phyloP scores from a whole-genome alignment of 208 protist species.

The Vickermania ingenoplastis region DNA sequence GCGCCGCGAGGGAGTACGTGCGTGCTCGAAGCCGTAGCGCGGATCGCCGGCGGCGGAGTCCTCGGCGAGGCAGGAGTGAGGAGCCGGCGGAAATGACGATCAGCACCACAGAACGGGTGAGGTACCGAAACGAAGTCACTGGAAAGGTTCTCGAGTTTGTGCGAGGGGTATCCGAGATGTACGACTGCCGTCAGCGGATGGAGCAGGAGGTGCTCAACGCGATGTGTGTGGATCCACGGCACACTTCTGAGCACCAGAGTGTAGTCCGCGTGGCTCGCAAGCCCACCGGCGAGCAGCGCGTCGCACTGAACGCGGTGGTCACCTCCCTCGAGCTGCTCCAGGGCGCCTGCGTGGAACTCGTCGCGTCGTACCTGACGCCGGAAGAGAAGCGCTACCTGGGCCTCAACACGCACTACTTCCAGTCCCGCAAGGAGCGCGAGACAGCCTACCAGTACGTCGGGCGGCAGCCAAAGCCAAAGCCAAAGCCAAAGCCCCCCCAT shows the following conservation, averaged over 20 bases:
- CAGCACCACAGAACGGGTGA: slow-evolving; percentile 15
- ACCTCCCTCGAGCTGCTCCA: slow-evolving; percentile 23
- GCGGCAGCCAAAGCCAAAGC: too few species aligned
- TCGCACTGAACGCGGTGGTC: slow-evolving; percentile 34
- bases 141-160: slow-evolving; percentile 45
- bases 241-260: slow-evolving; percentile 24
- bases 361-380: slow-evolving; percentile 47
- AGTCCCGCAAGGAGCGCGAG: slow-evolving; percentile 37
- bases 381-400: slow-evolving; percentile 80
- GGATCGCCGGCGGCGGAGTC: not conserved
- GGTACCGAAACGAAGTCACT: slow-evolving; percentile 48
- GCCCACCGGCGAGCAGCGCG: slow-evolving; percentile 38
- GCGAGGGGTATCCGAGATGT: slow-evolving; percentile 37
- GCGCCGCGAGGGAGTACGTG: too few species aligned
- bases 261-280: slow-evolving; percentile 25
- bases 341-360: slow-evolving; percentile 42
- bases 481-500: too few species aligned
- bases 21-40: too few species aligned
- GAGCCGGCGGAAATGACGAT: slow-evolving; percentile 2
- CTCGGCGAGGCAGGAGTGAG: not conserved
- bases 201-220: slow-evolving; percentile 25
- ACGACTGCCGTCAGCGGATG: slow-evolving; percentile 37
- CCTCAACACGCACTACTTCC: slow-evolving; percentile 64
- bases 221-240: slow-evolving; percentile 67
- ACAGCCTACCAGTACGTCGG: slow-evolving; percentile 61